Evolutionary conservation across 2,329 filamentous ascomycete genomes (phyloP).

Genomic region (Alternaria longipes): DNA sequence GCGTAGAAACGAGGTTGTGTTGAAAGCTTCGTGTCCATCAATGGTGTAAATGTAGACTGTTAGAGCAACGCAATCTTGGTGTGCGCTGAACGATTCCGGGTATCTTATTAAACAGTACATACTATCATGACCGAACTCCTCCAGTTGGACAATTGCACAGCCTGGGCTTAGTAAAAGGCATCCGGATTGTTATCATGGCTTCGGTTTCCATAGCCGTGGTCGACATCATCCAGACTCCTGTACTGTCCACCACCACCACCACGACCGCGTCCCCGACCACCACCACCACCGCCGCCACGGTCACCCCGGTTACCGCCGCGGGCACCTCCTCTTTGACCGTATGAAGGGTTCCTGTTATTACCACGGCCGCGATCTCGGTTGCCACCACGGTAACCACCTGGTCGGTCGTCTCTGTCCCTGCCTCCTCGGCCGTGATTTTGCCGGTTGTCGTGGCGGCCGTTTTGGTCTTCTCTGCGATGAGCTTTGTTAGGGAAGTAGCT

Average conservation of each 20-base stretch:
- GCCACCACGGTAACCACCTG: conserved; percentile 43
- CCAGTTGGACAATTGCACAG: neutral
- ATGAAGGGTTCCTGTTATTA: conserved; percentile 38
- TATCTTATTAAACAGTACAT: neutral
- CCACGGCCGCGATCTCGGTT: conserved; percentile 46
- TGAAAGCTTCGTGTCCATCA: neutral
- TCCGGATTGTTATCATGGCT: conserved; percentile 46
- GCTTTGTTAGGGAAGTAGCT: conserved; percentile 70
- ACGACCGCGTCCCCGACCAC: conserved; percentile 43
- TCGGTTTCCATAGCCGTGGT: conserved; percentile 38
- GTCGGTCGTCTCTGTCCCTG: conserved; percentile 35
- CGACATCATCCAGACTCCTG: conserved; percentile 56
- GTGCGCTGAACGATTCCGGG: neutral
- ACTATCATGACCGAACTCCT: neutral
- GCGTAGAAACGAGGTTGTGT: neutral
- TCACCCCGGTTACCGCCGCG: conserved; percentile 55
- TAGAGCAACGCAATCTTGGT: neutral
- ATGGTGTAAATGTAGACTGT: neutral
- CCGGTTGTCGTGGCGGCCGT: conserved; percentile 56
- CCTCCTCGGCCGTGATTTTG: conserved; percentile 34
- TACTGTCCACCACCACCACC: conserved; percentile 49
- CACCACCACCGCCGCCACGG: conserved; percentile 49
- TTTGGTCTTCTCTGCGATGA: conserved; percentile 34
- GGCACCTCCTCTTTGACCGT: conserved; percentile 44
- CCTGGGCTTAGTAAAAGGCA: conserved; percentile 40